Conservation (phyloP, 2,329 filamentous ascomycete species). For the Coniochaeta sp. region DNA sequence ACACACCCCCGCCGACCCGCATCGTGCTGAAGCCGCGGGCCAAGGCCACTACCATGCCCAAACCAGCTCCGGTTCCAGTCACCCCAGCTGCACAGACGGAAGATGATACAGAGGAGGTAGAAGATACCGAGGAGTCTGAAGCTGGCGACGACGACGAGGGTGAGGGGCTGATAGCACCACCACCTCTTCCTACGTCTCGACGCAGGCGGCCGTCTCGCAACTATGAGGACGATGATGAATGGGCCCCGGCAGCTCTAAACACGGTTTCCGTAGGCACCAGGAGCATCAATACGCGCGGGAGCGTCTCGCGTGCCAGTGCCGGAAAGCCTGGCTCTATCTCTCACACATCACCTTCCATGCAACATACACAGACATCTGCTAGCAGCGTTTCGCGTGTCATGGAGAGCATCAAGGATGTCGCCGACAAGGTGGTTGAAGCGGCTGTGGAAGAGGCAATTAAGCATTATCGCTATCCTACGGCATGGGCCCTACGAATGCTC, state of each 20-base stretch:
- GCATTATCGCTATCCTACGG: constrained; percentile 52
- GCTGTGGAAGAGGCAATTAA: constrained; percentile 53
- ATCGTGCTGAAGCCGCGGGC: constrained; percentile 37
- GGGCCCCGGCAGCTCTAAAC: constrained; percentile 22
- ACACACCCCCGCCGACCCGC: constrained; percentile 20
- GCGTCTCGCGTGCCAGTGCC: constrained; percentile 2
- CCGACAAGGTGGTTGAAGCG: constrained; percentile 45
- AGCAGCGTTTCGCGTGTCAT: constrained; percentile 10
- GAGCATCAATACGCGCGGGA: constrained; percentile 2
- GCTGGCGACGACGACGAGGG: constrained; percentile 13
- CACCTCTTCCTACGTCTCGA: constrained; percentile 2
- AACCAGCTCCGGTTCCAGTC: constrained; percentile 8
- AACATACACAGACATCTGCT: constrained; percentile 6
- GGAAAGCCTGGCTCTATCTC: constrained; percentile 4
- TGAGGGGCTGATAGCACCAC: constrained; percentile 8
- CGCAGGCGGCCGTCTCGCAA: constrained; percentile 12
- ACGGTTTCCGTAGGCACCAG: not conserved
- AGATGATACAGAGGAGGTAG: constrained; percentile 17
- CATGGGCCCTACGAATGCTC: constrained; percentile 51
- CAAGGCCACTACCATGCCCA: constrained; percentile 15
- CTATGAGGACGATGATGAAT: constrained; percentile 34
- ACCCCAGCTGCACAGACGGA: constrained; percentile 13
- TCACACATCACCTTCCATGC: constrained; percentile 14
- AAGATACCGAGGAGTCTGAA: constrained; percentile 15
- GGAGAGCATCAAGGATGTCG: constrained; percentile 31